Conservation (phyloP, 2,329 filamentous ascomycete genomes). For the Trichoderma brevicompactum region DNA sequence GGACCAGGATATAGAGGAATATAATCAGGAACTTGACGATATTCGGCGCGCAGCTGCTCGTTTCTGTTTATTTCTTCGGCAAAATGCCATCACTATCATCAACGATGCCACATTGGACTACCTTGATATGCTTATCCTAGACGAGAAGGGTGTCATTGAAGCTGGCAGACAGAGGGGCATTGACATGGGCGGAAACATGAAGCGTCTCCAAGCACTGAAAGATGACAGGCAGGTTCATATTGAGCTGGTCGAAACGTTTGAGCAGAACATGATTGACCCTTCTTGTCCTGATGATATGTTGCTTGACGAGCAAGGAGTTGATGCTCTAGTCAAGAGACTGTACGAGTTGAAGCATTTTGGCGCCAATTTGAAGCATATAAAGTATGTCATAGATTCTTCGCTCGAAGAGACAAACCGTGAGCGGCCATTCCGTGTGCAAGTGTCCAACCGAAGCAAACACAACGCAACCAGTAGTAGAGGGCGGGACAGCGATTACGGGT, state of each 20-base stretch:
- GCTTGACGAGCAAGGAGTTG: conserved; percentile 24
- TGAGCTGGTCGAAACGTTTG: conserved; percentile 29
- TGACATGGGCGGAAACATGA: conserved; percentile 8
- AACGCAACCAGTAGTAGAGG: too few relatives aligned
- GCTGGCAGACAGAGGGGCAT: background rate
- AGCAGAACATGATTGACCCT: conserved; percentile 26
- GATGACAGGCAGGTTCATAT: conserved; percentile 29
- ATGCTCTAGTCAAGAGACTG: conserved; percentile 7
- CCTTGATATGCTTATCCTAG: conserved; percentile 22
- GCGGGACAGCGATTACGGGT: background rate
- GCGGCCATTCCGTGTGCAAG: conserved; percentile 15
- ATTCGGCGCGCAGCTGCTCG: conserved; percentile 20
- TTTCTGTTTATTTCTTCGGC: conserved; percentile 11
- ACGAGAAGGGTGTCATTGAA: background rate
- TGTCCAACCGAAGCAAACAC: background rate
- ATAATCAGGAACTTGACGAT: conserved; percentile 9
- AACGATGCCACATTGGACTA: conserved; percentile 25
- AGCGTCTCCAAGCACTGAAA: conserved; percentile 15
- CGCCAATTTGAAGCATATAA: background rate
- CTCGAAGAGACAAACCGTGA: conserved; percentile 17
- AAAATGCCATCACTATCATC: conserved; percentile 5
- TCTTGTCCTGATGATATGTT: background rate
- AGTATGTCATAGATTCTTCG: conserved; percentile 12
- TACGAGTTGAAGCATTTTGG: conserved; percentile 21
- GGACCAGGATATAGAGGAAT: conserved; percentile 6